Conservation (phyloP, 1,284 basidiomycete species). For the Ganoderma multipileum region DNA sequence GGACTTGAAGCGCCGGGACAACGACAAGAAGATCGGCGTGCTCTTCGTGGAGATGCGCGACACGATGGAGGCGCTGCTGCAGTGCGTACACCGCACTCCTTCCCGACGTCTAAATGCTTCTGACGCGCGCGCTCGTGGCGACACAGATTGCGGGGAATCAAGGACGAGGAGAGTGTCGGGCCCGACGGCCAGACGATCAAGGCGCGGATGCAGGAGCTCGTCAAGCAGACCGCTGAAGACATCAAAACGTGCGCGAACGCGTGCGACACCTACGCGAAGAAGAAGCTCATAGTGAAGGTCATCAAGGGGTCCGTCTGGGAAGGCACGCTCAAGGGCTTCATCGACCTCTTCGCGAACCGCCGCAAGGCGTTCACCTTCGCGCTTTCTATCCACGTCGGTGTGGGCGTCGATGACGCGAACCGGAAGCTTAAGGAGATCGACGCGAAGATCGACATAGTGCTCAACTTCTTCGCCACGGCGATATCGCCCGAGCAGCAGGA, state of each 20-base stretch:
- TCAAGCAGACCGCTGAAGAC: constrained; percentile 34
- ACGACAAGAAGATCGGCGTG: constrained; percentile 48
- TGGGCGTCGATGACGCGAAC: constrained; percentile 42
- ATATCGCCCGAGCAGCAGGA: constrained; percentile 17
- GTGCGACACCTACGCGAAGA: constrained; percentile 42
- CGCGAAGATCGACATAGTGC: constrained; percentile 16
- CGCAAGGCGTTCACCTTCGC: constrained; percentile 42
- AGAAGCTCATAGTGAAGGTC: constrained; percentile 42
- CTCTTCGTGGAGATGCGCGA: constrained; percentile 34
- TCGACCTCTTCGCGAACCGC: constrained; percentile 39
- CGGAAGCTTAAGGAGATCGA: constrained; percentile 35
- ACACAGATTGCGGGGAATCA: constrained; percentile 29
- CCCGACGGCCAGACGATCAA: constrained; percentile 26
- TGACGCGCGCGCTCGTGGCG: not conserved
- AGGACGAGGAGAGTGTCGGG: constrained; percentile 21
- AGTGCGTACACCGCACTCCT: constrained; percentile 37
- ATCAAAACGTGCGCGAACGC: constrained; percentile 40
- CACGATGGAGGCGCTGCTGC: constrained; percentile 49
- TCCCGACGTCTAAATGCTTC: not conserved
- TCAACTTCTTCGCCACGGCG: constrained; percentile 7
- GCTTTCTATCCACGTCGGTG: constrained; percentile 43
- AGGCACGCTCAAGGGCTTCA: constrained; percentile 27
- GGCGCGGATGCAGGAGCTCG: constrained; percentile 24
- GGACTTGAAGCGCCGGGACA: constrained; percentile 47
- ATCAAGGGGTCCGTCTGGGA: constrained; percentile 35